Base-by-base conservation (phyloP, 306 rosid species). In the Pyrus bretschneideri region DNA sequence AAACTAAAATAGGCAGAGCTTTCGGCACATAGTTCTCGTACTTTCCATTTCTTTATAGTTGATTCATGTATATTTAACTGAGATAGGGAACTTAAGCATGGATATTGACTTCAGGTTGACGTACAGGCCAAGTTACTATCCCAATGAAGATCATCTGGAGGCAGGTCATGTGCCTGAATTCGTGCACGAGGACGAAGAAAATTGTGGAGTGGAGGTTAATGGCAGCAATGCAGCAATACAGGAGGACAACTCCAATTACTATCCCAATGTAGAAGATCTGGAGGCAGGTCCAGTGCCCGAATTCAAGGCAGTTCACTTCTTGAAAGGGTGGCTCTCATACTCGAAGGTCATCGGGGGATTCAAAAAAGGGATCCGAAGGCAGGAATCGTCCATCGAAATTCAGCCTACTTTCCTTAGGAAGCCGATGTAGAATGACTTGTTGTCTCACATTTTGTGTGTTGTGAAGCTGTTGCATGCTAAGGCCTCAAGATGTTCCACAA, bases 291-390 rank as follows among this genome's bases (percentile, higher is more conserved):
- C 66, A 4, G 21, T 33, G 35, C 63, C 78, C 14, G 73, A 29
- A 61, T 72, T 73, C 62, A 84, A 81, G 84, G n/a, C 76, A 69
- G 68, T 79, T 44, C 77, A 14, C 49, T 75, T 69, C 67, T 40
- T 81, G 38, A 86, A 72, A 46, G 76, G 89, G 73, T 74, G 81
- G 83, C 40, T 83, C 38, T 78, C 86, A 8, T 74, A 68, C 75
- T 86, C 87, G 46, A 72, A 71, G 72, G 44, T 38, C 55, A 40
- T 13, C n/a, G 75, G 70, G 74, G 31, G 49, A 73, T 70, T 58
- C 49, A 52, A 82, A 72, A 76, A 27, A 55, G 55, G 80, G 67
- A 73, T 57, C 82, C 60, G 77, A 73, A 66, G 71, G 76, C 77
- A 64, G 80, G 85, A 68, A 38, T 72, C 54, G 29, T 40, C 59